phyloP scores from a whole-genome alignment of 1,284 basidiomycete genomes.

The Ustilago lituana region DNA sequence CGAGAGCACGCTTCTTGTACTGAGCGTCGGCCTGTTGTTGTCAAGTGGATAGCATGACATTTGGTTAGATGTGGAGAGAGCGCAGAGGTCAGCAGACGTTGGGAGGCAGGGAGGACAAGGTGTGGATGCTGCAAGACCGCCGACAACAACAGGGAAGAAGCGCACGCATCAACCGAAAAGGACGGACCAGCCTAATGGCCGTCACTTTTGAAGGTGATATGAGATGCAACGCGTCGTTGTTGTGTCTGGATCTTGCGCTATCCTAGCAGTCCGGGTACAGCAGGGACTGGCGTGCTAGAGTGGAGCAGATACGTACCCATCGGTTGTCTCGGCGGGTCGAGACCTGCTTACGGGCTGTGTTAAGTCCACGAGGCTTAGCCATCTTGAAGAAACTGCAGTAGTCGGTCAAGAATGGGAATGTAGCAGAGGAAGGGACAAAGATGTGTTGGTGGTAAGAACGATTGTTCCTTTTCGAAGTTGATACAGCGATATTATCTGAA shows the following conservation, averaged over 20 bases:
- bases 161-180: no score
- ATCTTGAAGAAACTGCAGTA: constrained; percentile 57
- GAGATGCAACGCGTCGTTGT: no score
- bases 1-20: constrained; percentile 99
- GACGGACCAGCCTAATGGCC: no score
- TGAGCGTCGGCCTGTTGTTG: constrained; percentile 86
- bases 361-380: constrained; percentile 91
- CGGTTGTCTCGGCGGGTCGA: constrained; percentile 93
- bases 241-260: no score
- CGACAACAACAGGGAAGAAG: not conserved
- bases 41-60: not conserved
- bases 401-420: no score
- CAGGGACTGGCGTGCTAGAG: no score
- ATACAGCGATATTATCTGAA: not conserved
- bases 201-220: no score
- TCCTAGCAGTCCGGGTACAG: no score
- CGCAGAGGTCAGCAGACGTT: constrained; percentile 14
- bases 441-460: constrained; percentile 17
- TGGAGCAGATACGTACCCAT: constrained; percentile 72
- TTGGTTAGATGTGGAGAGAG: not conserved
- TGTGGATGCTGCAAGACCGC: no score
- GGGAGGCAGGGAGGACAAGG: not conserved
- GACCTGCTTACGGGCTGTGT: constrained; percentile 98
- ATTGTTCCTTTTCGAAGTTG: not conserved
- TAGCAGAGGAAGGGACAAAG: constrained; percentile 1